Evolutionary conservation across 1,284 basidiomycete genomes (phyloP).

Genomic region (Ceratobasidium sp.): DNA sequence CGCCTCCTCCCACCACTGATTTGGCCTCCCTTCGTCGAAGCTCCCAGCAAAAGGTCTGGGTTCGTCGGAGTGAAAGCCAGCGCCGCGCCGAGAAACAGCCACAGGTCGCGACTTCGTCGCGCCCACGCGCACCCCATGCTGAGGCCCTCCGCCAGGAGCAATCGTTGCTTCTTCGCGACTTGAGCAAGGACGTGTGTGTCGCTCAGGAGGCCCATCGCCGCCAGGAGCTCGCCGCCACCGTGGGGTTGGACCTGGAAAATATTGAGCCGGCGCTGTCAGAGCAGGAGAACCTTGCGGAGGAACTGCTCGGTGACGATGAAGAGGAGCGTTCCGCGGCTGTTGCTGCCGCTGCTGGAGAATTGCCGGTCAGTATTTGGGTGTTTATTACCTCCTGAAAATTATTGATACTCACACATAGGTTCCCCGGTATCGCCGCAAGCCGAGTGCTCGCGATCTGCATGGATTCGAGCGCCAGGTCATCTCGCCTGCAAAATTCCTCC

Average conservation of each 20-base stretch:
- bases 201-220: not conserved
- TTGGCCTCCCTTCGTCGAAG: not conserved
- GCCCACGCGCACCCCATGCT: not conserved
- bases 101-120: not conserved
- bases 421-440: not conserved
- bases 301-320: not conserved
- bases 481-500: not conserved
- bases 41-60: not conserved
- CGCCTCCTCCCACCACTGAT: not conserved
- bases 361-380: not conserved
- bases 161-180: not conserved
- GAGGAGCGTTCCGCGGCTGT: not conserved
- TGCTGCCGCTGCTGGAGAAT: not conserved
- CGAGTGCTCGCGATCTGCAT: not conserved
- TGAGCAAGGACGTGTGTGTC: not conserved
- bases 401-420: not conserved
- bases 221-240: not conserved
- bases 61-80: constrained; percentile 1
- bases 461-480: constrained; percentile 3
- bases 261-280: not conserved
- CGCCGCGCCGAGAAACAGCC: not conserved
- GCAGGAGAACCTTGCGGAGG: not conserved
- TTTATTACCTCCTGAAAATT: not conserved
- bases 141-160: not conserved
- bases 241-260: not conserved